Conservation (phyloP, 2,329 filamentous ascomycete genomes). For the Hypoxylon sp. region DNA sequence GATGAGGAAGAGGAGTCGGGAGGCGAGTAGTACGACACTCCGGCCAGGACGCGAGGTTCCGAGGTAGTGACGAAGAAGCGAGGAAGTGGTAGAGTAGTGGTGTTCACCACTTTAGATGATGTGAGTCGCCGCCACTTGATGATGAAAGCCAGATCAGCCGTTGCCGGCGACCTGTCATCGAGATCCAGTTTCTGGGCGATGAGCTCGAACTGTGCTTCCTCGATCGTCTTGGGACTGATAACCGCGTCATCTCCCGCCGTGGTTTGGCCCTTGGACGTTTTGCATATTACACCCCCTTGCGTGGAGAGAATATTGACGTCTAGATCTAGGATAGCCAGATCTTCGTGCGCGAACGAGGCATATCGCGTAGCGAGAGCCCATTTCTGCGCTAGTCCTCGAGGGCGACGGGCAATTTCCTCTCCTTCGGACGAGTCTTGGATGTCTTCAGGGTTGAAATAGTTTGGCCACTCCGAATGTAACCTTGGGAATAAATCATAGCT, state of each 20-base stretch:
- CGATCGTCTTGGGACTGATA: conserved; percentile 76
- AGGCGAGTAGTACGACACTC: conserved; percentile 62
- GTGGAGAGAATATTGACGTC: conserved; percentile 73
- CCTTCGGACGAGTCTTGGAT: conserved; percentile 57
- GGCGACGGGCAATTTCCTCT: conserved; percentile 50
- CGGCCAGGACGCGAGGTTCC: conserved; percentile 86
- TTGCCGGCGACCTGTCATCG: conserved; percentile 83
- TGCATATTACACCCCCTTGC: conserved; percentile 74
- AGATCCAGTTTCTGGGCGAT: conserved; percentile 81
- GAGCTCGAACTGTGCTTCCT: conserved; percentile 80
- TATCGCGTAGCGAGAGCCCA: conserved; percentile 84
- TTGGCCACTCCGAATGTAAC: conserved; percentile 88
- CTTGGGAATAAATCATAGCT: conserved; percentile 89
- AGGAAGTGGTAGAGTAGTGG: conserved; percentile 80
- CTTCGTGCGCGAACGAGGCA: conserved; percentile 83
- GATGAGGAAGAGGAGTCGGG: conserved; percentile 45
- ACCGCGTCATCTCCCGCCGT: conserved; percentile 61
- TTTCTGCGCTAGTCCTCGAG: conserved; percentile 79
- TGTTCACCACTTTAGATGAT: conserved; percentile 62
- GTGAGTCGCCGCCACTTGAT: conserved; percentile 80
- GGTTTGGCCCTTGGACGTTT: conserved; percentile 58
- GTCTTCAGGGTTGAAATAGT: conserved; percentile 79
- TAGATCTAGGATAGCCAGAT: conserved; percentile 74
- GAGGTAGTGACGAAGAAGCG: conserved; percentile 84
- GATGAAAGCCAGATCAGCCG: conserved; percentile 80